Evolutionary conservation across 2,329 filamentous ascomycete genomes (phyloP).

Genomic region (Epicoccum sorghinum): DNA sequence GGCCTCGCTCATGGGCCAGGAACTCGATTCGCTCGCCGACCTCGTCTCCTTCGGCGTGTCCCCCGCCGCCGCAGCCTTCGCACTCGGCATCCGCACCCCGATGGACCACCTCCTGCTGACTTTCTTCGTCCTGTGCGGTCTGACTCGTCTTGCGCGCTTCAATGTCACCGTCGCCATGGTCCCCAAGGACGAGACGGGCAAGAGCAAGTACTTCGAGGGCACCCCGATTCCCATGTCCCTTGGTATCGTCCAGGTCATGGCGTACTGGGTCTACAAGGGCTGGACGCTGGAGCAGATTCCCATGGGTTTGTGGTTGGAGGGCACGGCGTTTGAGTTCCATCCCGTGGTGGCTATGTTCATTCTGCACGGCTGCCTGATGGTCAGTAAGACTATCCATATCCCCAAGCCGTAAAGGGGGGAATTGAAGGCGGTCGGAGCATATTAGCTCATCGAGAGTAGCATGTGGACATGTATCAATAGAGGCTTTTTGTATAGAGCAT

Average conservation of each 20-base stretch:
- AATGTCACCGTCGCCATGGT: constrained; percentile 91
- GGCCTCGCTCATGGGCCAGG: constrained; percentile 96
- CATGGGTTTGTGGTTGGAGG: constrained; percentile 70
- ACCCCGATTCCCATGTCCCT: constrained; percentile 94
- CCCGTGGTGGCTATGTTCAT: constrained; percentile 82
- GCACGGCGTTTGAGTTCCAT: constrained; percentile 79
- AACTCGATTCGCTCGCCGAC: constrained; percentile 94
- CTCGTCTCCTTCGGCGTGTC: constrained; percentile 95
- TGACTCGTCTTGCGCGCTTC: constrained; percentile 93
- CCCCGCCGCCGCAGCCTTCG: constrained; percentile 85
- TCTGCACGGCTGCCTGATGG: constrained; percentile 91
- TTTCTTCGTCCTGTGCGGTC: constrained; percentile 92
- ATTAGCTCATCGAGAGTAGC: background rate
- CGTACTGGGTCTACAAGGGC: constrained; percentile 81
- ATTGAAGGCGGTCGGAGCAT: background rate
- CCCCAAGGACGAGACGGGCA: constrained; percentile 89
- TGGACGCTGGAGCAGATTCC: constrained; percentile 84
- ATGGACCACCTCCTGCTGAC: constrained; percentile 81
- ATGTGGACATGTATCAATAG: background rate
- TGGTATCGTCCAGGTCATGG: constrained; percentile 81
- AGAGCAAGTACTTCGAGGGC: constrained; percentile 95
- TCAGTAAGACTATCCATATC: constrained; percentile 91
- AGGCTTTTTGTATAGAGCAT: background rate
- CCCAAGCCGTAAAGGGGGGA: constrained; percentile 70
- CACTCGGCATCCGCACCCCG: constrained; percentile 82